Conservation (phyloP, 1,284 basidiomycete genomes). For the Heterobasidion parviporum region DNA sequence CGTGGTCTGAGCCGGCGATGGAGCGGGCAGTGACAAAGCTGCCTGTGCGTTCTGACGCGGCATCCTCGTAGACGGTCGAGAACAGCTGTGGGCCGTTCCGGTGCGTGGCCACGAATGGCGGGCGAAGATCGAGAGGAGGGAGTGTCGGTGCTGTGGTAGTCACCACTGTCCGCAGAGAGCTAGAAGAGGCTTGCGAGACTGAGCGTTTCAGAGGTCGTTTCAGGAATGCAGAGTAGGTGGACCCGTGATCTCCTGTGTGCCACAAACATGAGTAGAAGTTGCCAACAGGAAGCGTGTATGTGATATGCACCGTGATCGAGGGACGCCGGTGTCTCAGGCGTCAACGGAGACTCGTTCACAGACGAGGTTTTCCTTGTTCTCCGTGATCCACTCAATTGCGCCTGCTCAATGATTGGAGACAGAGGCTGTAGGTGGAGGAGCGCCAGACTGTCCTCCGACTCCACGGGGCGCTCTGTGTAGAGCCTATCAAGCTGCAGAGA, state of each 20-base stretch:
- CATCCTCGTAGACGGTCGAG: slow-evolving; percentile 34
- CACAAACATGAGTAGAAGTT: background rate
- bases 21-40: slow-evolving; percentile 55
- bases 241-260: slow-evolving; percentile 7
- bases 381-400: background rate
- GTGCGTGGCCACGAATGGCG: slow-evolving; percentile 36
- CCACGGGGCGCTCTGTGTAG: background rate
- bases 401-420: slow-evolving; percentile 19
- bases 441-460: background rate
- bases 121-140: slow-evolving; percentile 46
- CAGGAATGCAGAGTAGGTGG: slow-evolving; percentile 36
- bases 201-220: slow-evolving; percentile 48
- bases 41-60: slow-evolving; percentile 40
- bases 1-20: slow-evolving; percentile 28
- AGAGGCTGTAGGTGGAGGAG: slow-evolving; percentile 13
- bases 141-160: slow-evolving; percentile 24
- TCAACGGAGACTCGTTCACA: slow-evolving; percentile 15
- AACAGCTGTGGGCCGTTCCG: slow-evolving; percentile 28
- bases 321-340: slow-evolving; percentile 24
- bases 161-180: slow-evolving; percentile 38
- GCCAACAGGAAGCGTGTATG: background rate
- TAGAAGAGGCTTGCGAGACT: slow-evolving; percentile 48
- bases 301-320: slow-evolving; percentile 1
- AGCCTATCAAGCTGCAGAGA: slow-evolving; percentile 11
- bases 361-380: slow-evolving; percentile 13